Evolutionary conservation across 148 eudicot species (phyloP).

Genomic region (Cornus florida): DNA sequence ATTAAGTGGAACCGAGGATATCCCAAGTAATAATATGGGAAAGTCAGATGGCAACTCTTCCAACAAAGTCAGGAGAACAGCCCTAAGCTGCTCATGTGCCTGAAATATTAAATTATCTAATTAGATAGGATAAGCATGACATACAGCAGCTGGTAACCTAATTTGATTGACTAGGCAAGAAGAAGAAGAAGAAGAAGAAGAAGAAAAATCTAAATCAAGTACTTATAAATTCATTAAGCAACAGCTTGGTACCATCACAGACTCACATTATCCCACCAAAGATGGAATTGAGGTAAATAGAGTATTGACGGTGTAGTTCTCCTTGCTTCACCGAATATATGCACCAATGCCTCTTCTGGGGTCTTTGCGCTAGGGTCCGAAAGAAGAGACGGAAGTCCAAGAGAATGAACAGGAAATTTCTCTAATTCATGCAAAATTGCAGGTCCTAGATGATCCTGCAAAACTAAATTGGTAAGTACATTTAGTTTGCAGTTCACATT

Average conservation of each 20-base stretch:
- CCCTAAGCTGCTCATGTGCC: conserved; percentile 97
- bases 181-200: not conserved
- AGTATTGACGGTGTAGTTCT: conserved; percentile 94
- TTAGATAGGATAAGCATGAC: conserved; percentile 9
- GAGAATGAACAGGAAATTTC: conserved; percentile 98
- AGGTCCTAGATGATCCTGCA: conserved; percentile 98
- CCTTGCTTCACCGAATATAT: conserved; percentile 95
- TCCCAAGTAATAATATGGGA: conserved; percentile 83
- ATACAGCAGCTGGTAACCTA: not conserved
- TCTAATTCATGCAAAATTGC: conserved; percentile 96
- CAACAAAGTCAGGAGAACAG: conserved; percentile 75
- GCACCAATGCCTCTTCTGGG: conserved; percentile 98
- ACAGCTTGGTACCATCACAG: not conserved
- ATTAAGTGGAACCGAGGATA: conserved; percentile 52
- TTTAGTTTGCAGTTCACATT: conserved; percentile 20
- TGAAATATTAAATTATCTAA: conserved; percentile 34
- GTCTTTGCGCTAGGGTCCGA: conserved; percentile 99
- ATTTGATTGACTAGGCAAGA: not conserved
- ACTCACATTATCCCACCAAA: conserved; percentile 98
- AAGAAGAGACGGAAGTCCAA: conserved; percentile 94
- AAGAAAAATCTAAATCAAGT: not conserved
- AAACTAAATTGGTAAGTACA: conserved; percentile 44
- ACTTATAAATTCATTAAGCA: conserved; percentile 2
- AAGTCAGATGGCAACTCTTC: conserved; percentile 93
- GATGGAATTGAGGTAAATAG: conserved; percentile 81